phyloP scores from a whole-genome alignment of 129 eudicot species.

The Pseudognaphalium luteoalbum region DNA sequence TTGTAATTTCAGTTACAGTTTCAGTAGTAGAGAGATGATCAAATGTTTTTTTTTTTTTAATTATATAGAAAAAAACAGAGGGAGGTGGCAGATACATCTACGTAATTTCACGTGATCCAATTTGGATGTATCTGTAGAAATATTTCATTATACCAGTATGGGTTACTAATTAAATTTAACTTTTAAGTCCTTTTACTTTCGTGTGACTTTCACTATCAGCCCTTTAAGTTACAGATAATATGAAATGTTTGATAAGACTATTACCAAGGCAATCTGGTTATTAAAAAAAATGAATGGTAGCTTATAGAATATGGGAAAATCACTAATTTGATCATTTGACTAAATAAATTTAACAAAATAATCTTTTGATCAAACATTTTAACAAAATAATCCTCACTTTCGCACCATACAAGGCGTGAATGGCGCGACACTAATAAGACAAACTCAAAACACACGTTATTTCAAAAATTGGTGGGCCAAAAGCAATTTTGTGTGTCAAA shows the following conservation, averaged over 20 bases:
- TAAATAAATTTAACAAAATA: too few relatives aligned
- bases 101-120: slow-evolving; percentile 15
- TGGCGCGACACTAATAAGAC: too few relatives aligned
- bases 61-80: background rate
- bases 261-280: too few relatives aligned
- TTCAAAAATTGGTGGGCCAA: too few relatives aligned
- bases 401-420: too few relatives aligned
- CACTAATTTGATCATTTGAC: too few relatives aligned
- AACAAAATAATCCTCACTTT: too few relatives aligned
- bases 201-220: background rate
- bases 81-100: slow-evolving; percentile 30
- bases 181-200: slow-evolving; percentile 19
- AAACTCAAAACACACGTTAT: too few relatives aligned
- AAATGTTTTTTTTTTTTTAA: background rate
- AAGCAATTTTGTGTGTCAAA: too few relatives aligned
- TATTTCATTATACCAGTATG: background rate
- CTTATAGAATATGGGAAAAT: too few relatives aligned
- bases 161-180: background rate
- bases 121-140: slow-evolving; percentile 5
- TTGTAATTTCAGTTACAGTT: background rate
- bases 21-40: background rate
- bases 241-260: background rate
- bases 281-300: too few relatives aligned
- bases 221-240: background rate
- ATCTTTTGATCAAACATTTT: too few relatives aligned